Percentiles rank a stretch among this genome's conserved stretches.
phyloP scores from a whole-genome alignment of 352 stramenopile species.

The Globisporangium irregulare region DNA sequence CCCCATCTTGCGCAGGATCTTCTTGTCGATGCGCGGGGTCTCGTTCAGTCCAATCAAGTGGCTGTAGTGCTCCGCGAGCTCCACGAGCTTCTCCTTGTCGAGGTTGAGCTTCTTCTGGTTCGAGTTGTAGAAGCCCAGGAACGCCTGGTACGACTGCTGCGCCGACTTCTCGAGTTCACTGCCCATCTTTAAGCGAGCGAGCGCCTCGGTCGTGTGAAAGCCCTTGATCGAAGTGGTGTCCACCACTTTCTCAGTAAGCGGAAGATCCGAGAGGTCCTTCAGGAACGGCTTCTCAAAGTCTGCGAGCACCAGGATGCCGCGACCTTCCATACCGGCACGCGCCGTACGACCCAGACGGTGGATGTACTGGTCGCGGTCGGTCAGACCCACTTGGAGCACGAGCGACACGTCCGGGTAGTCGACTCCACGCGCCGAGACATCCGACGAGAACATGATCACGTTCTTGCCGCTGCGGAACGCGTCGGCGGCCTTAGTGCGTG shows the following conservation, averaged over 20 bases:
- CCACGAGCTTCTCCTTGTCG: conserved; percentile 57
- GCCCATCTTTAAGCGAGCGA: conserved; percentile 37
- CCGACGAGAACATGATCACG: conserved; percentile 92
- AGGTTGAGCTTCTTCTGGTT: conserved; percentile 44
- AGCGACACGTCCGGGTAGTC: conserved; percentile 94
- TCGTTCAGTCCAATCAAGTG: conserved; percentile 59
- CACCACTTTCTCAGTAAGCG: conserved; percentile 24
- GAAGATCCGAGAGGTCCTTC: conserved; percentile 67
- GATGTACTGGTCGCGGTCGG: conserved; percentile 93
- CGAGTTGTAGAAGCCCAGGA: conserved; percentile 93
- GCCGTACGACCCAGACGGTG: conserved; percentile 94
- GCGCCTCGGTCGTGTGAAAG: conserved; percentile 17
- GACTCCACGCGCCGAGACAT: conserved; percentile 93
- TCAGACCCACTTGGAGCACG: conserved; percentile 84
- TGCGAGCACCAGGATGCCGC: conserved; percentile 78
- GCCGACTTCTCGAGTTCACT: conserved; percentile 73
- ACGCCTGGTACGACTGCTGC: conserved; percentile 92
- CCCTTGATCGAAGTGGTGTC: conserved; percentile 20
- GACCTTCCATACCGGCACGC: conserved; percentile 83
- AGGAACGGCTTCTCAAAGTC: conserved; percentile 82
- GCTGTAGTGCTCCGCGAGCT: conserved; percentile 68
- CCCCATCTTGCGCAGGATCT: conserved; percentile 83
- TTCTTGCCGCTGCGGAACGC: conserved; percentile 87
- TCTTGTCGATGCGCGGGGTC: conserved; percentile 84
- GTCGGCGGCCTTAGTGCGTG: conserved; percentile 85